Percentiles rank a stretch among this genome's conserved stretches.
These are phyloP conservation scores for Vanrija humicola DNA, from an alignment of 1,284 basidiomycete genomes.

Conservation along the genomic window DNA sequence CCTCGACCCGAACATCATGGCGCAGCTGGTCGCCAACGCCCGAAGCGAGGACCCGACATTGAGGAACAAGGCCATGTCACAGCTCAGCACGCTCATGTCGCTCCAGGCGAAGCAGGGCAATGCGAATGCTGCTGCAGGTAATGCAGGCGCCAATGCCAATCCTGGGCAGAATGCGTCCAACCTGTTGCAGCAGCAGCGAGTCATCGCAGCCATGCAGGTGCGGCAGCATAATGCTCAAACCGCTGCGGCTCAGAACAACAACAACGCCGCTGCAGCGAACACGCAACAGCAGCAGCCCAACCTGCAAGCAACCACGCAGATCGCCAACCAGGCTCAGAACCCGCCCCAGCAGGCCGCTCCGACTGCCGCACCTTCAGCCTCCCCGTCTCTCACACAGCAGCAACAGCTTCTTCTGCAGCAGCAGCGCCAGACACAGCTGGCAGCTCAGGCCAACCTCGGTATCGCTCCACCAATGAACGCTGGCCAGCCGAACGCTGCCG, in stretches of 20 bases:
- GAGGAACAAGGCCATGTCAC: conserved; percentile 9
- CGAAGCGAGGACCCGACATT: conserved; percentile 10
- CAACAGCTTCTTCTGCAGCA: conserved; percentile 8
- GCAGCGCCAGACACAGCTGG: conserved; percentile 7
- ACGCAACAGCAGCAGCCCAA: conserved; percentile 3
- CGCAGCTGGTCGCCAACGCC: conserved; percentile 12
- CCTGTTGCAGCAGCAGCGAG: conserved; percentile 10
- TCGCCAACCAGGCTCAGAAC: conserved; percentile 4
- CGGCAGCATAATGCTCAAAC: conserved; percentile 1
- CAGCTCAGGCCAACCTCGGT: conserved; percentile 1
- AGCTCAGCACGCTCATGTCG: conserved; percentile 13
- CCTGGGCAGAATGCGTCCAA: not conserved
- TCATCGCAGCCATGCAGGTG: conserved; percentile 14
- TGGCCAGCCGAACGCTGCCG: not conserved
- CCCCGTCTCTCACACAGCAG: conserved; percentile 1
- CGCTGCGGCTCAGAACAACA: not conserved
- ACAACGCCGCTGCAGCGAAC: not conserved
- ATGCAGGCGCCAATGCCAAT: not conserved
- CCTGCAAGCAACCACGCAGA: not conserved
- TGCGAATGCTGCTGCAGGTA: conserved; percentile 1
- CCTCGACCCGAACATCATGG: conserved; percentile 15
- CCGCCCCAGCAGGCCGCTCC: conserved; percentile 1
- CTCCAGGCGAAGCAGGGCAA: conserved; percentile 7
- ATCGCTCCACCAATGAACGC: not conserved
- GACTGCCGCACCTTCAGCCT: not conserved